Evolutionary conservation across 768 basidiomycete genomes (phyloP), one percentile per base, ranked within the genome.

Genomic region (Tylopilus subfusipes): DNA sequence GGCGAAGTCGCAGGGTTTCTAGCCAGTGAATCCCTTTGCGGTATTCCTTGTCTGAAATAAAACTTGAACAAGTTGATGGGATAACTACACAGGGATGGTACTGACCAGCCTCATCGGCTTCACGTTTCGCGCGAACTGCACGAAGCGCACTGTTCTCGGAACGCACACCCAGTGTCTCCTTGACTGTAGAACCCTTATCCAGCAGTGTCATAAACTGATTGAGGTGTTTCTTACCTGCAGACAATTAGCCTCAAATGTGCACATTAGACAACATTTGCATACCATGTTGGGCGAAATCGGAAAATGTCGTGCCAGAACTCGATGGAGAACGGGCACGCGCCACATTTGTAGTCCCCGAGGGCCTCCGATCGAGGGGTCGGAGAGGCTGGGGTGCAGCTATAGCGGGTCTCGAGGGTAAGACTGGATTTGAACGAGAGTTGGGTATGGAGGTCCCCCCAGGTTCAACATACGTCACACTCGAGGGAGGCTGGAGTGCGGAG

Each of bases 61-160:
- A 30, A 40, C 48, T 42, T 61, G 42, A 60, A 31, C 48, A 34
- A 30, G 22, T 13, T n/a, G 48, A 46, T 16, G 14, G 22, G 19
- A 30, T 9, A 50, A 50, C 24, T 9, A 31, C 12, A 5, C 16
- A 45, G 18, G 39, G n/a, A 46, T 3, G 29, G 21, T 18, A 67
- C 78, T 57, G 54, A 88, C 92, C 90, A 54, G 93, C 93, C 68
- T 96, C 93, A 33, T 96, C 93, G 5, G 88, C 86, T 60, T 97
- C 93, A 46, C 94, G 78, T 72, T 93, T 95, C 22, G 88, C 84
- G 38, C 88, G 84, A 18, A 92, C 89, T 24, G 84, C 80, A 48
- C 86, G 82, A 55, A 94, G 73, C 1, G 92, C 86, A 50, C 76
- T 77, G 54, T 78, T 87, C 63, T 86, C 82, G 42, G 75, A 67